Evolutionary conservation across 2,329 filamentous ascomycete genomes (phyloP), one percentile per base, ranked within the genome.

Genomic region (Nemania sp.): DNA sequence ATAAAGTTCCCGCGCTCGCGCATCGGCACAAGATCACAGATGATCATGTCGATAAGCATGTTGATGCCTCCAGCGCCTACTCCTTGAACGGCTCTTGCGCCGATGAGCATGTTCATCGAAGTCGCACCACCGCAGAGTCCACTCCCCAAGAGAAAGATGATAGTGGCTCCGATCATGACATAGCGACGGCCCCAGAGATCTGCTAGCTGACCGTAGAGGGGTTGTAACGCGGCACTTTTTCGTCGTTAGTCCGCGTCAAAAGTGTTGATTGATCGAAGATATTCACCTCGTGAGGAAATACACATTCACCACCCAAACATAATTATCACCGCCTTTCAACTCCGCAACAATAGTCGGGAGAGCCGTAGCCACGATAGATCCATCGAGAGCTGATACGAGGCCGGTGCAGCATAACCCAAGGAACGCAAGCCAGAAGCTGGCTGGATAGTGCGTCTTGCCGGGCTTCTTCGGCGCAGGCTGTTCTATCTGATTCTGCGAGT

Each of bases 151-250:
- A 68, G 66, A 56, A 80, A 80, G 6, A 77, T 55, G 17, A 62
- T 64, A 2, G 77, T 68, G 2, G 72, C 56, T 3, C 60, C 40
- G 1, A 77, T 63, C 7, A 69, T 63, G 3, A 70, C 52, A 47
- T 62, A 72, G 26, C 75, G 70, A 1, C 78, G 68, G 3, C 79
- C 77, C 53, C 74, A 80, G 12, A 79, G 69, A 47, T 78, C 70
- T 2, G 72, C 67, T 0, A 76, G 48, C 57, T 79, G 75, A 2
- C 75, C 75, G 43, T 72, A 74, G 0, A 77, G 49, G 0, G 77
- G 77, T 49, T 75, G 74, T 15, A 77, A 67, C 3, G 72, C 72
- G 0, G 75, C 72, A 53, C 55, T 65, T n/a, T n/a, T n/a, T n/a
- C n/a, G n/a, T n/a, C n/a, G n/a, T n/a, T n/a, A n/a, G n/a, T n/a